phyloP scores from a whole-genome alignment of 1,139 yeast genomes.

The Yamadazyma atlantica region DNA sequence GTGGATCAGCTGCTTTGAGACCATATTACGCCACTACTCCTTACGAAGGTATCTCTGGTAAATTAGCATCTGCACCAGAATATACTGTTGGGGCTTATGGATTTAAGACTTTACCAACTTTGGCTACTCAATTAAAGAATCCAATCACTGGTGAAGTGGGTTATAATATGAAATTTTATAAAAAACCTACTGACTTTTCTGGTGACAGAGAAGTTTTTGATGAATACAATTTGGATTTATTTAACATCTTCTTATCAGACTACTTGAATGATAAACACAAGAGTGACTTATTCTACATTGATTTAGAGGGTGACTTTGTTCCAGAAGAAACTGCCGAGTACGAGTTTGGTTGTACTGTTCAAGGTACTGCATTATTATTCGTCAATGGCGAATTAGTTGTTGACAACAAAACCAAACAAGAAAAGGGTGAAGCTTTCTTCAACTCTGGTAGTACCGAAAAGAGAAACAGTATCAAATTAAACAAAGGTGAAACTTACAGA shows the following conservation, averaged over 20 bases:
- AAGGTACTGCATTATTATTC: constrained; percentile 54
- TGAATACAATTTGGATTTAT: constrained; percentile 28
- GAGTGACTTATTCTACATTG: constrained; percentile 34
- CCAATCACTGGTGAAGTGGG: constrained; percentile 44
- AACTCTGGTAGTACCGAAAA: constrained; percentile 52
- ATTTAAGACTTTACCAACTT: constrained; percentile 28
- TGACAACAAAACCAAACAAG: constrained; percentile 55
- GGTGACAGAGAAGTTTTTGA: constrained; percentile 33
- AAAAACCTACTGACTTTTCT: constrained; percentile 19
- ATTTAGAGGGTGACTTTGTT: constrained; percentile 41
- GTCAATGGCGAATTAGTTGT: constrained; percentile 52
- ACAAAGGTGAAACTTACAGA: constrained; percentile 41
- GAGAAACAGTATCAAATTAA: constrained; percentile 34
- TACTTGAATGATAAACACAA: constrained; percentile 31
- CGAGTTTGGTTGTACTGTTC: constrained; percentile 49
- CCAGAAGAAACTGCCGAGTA: constrained; percentile 50
- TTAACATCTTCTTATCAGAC: constrained; percentile 47
- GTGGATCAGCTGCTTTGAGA: constrained; percentile 35
- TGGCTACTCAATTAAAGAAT: constrained; percentile 22
- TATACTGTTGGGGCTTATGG: constrained; percentile 22
- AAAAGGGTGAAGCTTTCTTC: constrained; percentile 44
- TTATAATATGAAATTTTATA: constrained; percentile 33
- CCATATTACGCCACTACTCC: constrained; percentile 32
- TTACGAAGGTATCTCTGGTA: constrained; percentile 25
- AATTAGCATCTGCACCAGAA: constrained; percentile 17